Base-by-base conservation (phyloP, 2,329 filamentous ascomycete genomes). In the Hypoxylon sp. region DNA sequence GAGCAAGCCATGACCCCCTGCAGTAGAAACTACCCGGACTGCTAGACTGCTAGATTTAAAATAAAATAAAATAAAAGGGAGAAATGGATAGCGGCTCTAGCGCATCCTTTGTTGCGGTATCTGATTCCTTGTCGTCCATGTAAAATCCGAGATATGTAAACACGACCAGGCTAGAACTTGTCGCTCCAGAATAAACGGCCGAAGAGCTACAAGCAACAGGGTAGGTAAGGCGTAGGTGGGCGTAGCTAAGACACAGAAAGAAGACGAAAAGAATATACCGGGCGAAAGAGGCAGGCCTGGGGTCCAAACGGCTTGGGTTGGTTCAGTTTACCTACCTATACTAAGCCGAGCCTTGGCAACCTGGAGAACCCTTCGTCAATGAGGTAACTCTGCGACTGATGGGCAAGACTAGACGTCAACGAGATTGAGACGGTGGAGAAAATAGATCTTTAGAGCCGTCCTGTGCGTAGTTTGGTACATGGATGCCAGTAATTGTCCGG, bases 361-460 rank as follows among this genome's bases (percentile, higher is more conserved):
- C 64, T 63, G 64, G 64, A 63, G 64, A 67, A 63, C 31, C n/a
- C 32, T 53, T 57, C 46, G 21, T 60, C 35, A 64, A 55, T 52
- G 35, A 63, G 44, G 59, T 21, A 56, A 59, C 50, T 60, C 37
- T 32, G 55, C 54, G 55, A 37, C 19, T 35, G 46, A 32, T 42
- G 54, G 31, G 7, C 29, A 51, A 27, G n/a, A 27, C 3, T 29
- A 46, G 27, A 52, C 42, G 29, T 15, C 32, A 44, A 51, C 24
- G 24, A 62, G 51, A 62, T 48, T 37, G 17, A 21, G 11, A 24
- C 10, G 15, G 47, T 56, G 42, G 52, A 54, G 44, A 62, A 21
- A 37, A 19, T 24, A 56, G 54, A 56, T 53, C 48, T 52, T 53
- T 24, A 31, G 32, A 51, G 21, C 52, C 24, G 37, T 39, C 35